A percentile compares a stretch with the other conserved stretches of the same genome.
Conservation (phyloP, 2,329 filamentous ascomycete genomes). For the Verticillium klebahnii region DNA sequence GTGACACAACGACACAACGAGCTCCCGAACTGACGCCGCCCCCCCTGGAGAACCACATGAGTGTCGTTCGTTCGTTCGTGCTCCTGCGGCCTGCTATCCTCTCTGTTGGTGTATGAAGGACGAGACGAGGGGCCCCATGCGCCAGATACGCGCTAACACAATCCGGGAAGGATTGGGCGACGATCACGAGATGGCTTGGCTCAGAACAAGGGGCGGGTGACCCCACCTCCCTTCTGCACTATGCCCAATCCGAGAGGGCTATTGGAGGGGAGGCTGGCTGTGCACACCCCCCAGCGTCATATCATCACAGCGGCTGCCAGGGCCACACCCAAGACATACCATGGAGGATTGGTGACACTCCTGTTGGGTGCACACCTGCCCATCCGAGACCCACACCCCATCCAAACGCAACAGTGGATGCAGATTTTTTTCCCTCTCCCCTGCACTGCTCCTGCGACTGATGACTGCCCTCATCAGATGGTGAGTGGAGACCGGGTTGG, state of each 20-base stretch:
- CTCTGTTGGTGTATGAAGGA: neutral
- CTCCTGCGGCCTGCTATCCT: neutral
- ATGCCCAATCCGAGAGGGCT: neutral
- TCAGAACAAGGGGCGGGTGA: conserved; percentile 5
- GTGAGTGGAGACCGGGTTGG: neutral
- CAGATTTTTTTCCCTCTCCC: neutral
- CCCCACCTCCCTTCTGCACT: neutral
- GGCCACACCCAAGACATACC: neutral
- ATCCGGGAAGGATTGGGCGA: conserved; percentile 7
- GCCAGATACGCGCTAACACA: conserved; percentile 6
- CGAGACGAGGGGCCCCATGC: conserved; percentile 1
- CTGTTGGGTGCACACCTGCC: neutral
- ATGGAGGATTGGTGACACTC: neutral
- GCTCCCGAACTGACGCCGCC: neutral
- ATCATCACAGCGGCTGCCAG: neutral
- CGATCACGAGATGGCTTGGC: conserved; percentile 10
- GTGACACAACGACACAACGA: neutral
- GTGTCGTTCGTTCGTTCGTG: neutral
- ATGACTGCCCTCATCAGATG: conserved; percentile 1
- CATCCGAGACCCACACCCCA: neutral
- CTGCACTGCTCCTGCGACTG: neutral
- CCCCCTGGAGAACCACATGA: neutral
- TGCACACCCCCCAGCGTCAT: neutral
- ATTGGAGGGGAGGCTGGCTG: neutral
- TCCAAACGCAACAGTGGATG: neutral